Evolutionary conservation across 83 land plant genomes (phyloP).

Genomic region (Picea abies): DNA sequence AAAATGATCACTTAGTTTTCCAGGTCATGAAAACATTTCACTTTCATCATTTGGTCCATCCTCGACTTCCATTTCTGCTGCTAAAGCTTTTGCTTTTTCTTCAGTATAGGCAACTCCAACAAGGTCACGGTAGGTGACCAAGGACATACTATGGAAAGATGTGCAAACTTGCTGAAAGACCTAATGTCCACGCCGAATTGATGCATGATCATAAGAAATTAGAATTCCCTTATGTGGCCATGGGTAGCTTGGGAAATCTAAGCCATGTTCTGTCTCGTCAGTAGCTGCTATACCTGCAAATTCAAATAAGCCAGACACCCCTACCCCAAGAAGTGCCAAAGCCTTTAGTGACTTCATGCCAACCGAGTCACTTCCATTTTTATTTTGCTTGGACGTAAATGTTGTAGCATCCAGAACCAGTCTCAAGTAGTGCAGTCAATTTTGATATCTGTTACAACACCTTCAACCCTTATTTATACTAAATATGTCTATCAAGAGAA

Average conservation of each 20-base stretch:
- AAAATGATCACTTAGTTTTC: slow-evolving; percentile 92
- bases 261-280: slow-evolving; percentile 98
- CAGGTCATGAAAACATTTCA: slow-evolving; percentile 95
- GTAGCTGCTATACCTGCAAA: slow-evolving; percentile 80
- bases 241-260: slow-evolving; percentile 74
- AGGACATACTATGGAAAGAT: slow-evolving; percentile 92
- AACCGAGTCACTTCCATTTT: slow-evolving; percentile 32
- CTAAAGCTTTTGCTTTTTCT: slow-evolving; percentile 92
- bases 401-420: too few species aligned
- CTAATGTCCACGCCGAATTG: slow-evolving; percentile 97
- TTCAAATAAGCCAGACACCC: slow-evolving; percentile 70
- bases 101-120: slow-evolving; percentile 98
- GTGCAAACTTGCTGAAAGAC: slow-evolving; percentile 98
- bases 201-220: slow-evolving; percentile 91
- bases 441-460: too few species aligned
- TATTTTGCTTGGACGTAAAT: slow-evolving; percentile 35
- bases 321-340: slow-evolving; percentile 76
- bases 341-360: slow-evolving; percentile 48
- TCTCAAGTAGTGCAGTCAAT: too few species aligned
- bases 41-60: slow-evolving; percentile 99
- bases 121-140: slow-evolving; percentile 89
- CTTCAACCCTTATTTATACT: too few species aligned
- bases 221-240: slow-evolving; percentile 95
- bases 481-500: too few species aligned
- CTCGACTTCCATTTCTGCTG: slow-evolving; percentile 93